Evolutionary conservation across 2,329 filamentous ascomycete genomes (phyloP).

Genomic region (Pyrenochaeta sp.): DNA sequence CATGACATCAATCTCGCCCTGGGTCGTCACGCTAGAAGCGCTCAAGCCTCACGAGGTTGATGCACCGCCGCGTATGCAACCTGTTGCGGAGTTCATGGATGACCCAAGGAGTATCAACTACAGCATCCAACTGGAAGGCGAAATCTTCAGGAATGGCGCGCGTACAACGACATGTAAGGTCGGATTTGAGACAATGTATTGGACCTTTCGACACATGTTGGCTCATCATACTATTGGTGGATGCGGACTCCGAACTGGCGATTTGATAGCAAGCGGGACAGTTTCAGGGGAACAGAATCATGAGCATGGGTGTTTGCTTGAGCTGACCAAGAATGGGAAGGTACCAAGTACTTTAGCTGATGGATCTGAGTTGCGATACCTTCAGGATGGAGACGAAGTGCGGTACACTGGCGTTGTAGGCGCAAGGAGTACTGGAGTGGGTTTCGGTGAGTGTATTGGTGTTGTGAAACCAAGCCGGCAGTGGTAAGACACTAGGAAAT

Average conservation of each 20-base stretch:
- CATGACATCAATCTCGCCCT: conserved; percentile 67
- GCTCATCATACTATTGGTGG: conserved; percentile 55
- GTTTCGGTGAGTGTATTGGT: conserved; percentile 53
- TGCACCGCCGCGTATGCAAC: conserved; percentile 28
- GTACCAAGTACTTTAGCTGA: conserved; percentile 35
- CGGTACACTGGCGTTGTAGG: conserved; percentile 48
- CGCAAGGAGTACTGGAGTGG: conserved; percentile 42
- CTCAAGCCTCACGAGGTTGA: conserved; percentile 50
- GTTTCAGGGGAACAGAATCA: conserved; percentile 50
- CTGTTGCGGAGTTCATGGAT: conserved; percentile 36
- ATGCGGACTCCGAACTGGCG: conserved; percentile 53
- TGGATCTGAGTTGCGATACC: conserved; percentile 46
- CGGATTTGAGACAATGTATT: conserved; percentile 53
- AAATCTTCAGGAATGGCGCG: conserved; percentile 28
- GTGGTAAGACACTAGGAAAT: conserved; percentile 1
- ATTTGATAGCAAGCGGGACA: conserved; percentile 56
- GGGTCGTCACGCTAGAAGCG: conserved; percentile 69
- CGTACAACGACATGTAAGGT: conserved; percentile 36
- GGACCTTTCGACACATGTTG: conserved; percentile 57
- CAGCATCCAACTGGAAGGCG: conserved; percentile 30
- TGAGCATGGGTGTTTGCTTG: conserved; percentile 55
- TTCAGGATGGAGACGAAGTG: conserved; percentile 54
- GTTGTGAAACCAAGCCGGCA: conserved; percentile 40
- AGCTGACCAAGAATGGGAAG: conserved; percentile 50
- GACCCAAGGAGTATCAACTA: conserved; percentile 34